Base-by-base conservation (phyloP, 1,284 basidiomycete species). In the Malassezia nana region DNA sequence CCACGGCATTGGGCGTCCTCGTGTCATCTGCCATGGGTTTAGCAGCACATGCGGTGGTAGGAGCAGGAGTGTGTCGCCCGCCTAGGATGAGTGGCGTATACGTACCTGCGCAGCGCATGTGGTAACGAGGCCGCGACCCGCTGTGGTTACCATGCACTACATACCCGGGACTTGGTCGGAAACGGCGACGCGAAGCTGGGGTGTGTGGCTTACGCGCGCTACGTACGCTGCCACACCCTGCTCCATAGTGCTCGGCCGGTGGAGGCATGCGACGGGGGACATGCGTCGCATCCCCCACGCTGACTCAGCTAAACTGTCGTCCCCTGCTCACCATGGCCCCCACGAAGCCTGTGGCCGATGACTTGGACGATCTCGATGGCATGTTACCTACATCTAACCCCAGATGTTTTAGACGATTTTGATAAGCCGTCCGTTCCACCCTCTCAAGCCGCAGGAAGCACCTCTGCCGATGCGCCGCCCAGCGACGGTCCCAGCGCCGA, bases 341-440 rank as follows among this genome's bases (percentile, higher is more conserved):
- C 22, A 46, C 57, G 29, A 50, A 54, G 30, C 51, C 67, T 18
- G 57, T 65, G 40, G 55, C 52, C 3, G 69, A 72, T 32, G 67
- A 72, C 42, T 26, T 72, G 46, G 69, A 70, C 33, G 69, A 70
- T 44, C 66, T 72, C 24, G 69, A 72, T 58, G 69, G 67, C 66
- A 46, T 51, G 67, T 50, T 8, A 10, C n/a, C 6, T 7, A 1
- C 18, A 4, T 18, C 30, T 40, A 15, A 15, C 38, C 6, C 7
- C 63, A 82, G 81, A 83, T 72, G 79, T 84, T 50, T 76, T 84
- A 55, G 78, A 81, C 42, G 72, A 77, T 35, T 74, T 77, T 61
- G 62, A 66, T 31, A 46, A 60, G 42, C 35, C 35, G 18, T 38
- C 18, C 6, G 16, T 10, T 3, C 35, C 35, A 4, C 8, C 7